These are phyloP conservation scores for Parasitella parasitica DNA, from an alignment of 371 early-diverging fungal species.

Conservation along the genomic window DNA sequence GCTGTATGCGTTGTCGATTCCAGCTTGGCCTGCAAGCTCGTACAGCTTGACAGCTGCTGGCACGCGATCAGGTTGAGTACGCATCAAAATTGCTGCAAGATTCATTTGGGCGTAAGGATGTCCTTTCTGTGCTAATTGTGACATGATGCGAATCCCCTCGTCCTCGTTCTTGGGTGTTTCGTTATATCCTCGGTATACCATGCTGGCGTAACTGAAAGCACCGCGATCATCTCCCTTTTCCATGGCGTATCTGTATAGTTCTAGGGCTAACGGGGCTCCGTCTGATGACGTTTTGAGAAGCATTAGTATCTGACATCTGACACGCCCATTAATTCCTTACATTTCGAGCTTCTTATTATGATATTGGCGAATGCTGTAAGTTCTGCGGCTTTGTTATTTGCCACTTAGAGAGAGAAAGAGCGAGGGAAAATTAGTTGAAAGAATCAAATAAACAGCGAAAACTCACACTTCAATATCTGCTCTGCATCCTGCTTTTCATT, in stretches of 20 bases:
- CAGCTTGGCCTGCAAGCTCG: constrained; percentile 40
- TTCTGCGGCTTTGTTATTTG: constrained; percentile 12
- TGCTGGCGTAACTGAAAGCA: constrained; percentile 50
- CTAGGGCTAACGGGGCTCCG: constrained; percentile 36
- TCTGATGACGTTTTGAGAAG: background rate
- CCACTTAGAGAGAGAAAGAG: constrained; percentile 17
- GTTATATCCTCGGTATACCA: constrained; percentile 41
- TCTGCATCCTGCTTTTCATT: constrained; percentile 6
- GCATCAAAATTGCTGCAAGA: constrained; percentile 47
- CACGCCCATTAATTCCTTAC: constrained; percentile 3
- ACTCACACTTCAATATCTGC: constrained; percentile 18
- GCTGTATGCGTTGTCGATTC: constrained; percentile 35
- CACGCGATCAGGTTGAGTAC: constrained; percentile 33
- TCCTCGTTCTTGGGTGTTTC: constrained; percentile 40
- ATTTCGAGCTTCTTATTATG: constrained; percentile 22
- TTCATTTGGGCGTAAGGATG: constrained; percentile 54
- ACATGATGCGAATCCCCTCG: constrained; percentile 33
- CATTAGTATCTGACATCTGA: background rate
- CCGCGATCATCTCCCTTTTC: constrained; percentile 45
- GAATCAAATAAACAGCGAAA: background rate
- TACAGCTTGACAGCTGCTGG: constrained; percentile 42
- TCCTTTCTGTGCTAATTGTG: constrained; percentile 45
- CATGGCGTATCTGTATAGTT: constrained; percentile 43
- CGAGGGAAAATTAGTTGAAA: background rate
- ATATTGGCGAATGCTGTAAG: constrained; percentile 25